Percentiles rank a stretch among this genome's conserved stretches.
Conservation (phyloP, 1,139 yeast species). For the Cylindricascospora bacillispora region DNA sequence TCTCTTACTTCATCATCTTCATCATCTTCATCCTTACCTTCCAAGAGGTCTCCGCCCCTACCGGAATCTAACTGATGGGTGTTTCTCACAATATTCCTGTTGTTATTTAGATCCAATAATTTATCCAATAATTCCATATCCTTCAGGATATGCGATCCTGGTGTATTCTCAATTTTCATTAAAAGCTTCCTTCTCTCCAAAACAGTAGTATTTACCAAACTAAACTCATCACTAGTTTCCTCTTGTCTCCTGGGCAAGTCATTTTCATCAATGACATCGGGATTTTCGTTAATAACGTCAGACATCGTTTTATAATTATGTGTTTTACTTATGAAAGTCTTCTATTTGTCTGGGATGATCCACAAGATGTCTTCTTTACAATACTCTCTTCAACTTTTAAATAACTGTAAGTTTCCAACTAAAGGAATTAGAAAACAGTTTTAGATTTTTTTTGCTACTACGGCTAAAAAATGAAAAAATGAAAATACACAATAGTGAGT, state of each 20-base stretch:
- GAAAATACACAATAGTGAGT: too few species aligned
- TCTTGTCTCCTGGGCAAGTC: slow-evolving; percentile 58
- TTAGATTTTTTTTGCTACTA: too few species aligned
- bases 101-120: slow-evolving; percentile 7
- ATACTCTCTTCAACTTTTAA: not conserved
- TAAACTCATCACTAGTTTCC: slow-evolving; percentile 13
- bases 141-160: slow-evolving; percentile 15
- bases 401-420: not conserved
- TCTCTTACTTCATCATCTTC: slow-evolving; percentile 38
- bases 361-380: not conserved
- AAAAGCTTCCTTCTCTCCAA: slow-evolving; percentile 19
- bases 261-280: slow-evolving; percentile 65
- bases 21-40: too few species aligned
- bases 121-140: slow-evolving; percentile 19
- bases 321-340: not conserved
- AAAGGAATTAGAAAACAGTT: too few species aligned
- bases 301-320: too few species aligned
- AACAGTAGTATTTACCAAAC: slow-evolving; percentile 16
- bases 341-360: not conserved
- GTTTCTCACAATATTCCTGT: slow-evolving; percentile 1
- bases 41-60: slow-evolving; percentile 5
- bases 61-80: slow-evolving; percentile 10
- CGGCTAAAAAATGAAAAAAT: too few species aligned
- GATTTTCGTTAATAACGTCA: slow-evolving; percentile 87
- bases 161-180: slow-evolving; percentile 15